Conservation (phyloP, 495 filamentous ascomycete species). For the Talaromyces liani region DNA sequence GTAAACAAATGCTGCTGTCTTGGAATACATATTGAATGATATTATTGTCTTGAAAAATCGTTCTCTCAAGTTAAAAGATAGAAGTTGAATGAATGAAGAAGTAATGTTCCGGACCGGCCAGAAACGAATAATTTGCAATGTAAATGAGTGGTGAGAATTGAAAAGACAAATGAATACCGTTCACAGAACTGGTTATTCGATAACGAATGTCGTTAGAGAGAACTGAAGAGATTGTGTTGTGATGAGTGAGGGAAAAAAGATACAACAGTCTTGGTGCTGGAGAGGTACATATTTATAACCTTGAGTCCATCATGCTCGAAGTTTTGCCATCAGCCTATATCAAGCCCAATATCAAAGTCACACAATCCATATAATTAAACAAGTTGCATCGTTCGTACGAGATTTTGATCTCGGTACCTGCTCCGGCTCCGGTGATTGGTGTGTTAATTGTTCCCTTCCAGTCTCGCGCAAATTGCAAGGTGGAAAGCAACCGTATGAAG, state of each 20-base stretch:
- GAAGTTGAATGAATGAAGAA: background rate
- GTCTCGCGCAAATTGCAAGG: conserved; percentile 2
- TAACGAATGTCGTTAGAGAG: conserved; percentile 1
- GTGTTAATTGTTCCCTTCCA: background rate
- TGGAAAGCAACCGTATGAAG: background rate
- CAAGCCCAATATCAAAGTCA: background rate
- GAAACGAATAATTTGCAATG: background rate
- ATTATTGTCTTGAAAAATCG: background rate
- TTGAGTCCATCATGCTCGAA: background rate
- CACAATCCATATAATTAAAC: background rate
- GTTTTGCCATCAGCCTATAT: background rate
- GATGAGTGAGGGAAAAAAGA: background rate
- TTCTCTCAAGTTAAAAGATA: background rate
- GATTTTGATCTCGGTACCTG: background rate
- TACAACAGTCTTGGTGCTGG: background rate
- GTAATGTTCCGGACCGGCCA: background rate
- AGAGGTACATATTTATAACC: background rate
- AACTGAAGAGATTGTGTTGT: background rate
- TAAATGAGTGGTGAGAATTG: background rate
- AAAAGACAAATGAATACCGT: background rate
- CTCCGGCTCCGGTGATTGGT: background rate
- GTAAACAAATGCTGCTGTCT: background rate
- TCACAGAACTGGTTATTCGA: background rate
- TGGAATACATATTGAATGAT: background rate
- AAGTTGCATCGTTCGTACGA: background rate